phyloP scores from a whole-genome alignment of 306 rosid genomes.

The Castanea sativa region DNA sequence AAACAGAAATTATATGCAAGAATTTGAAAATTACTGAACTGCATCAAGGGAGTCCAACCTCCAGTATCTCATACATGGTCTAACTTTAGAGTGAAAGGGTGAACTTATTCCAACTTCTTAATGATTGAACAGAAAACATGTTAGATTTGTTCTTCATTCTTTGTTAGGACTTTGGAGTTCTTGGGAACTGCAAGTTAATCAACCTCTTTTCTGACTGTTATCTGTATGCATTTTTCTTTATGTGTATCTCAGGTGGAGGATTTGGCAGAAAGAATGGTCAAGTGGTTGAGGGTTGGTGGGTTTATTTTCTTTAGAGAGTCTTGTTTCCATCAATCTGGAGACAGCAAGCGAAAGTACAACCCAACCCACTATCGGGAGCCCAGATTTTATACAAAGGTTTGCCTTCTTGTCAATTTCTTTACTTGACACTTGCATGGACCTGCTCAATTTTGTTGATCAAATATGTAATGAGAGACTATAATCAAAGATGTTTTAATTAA shows the following conservation, averaged over 20 bases:
- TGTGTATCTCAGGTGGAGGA: constrained; percentile 54
- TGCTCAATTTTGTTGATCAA: background rate
- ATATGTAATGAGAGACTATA: background rate
- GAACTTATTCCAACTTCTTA: background rate
- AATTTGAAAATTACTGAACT: too few species aligned
- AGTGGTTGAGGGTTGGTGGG: constrained; percentile 89
- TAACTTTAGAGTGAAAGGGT: too few species aligned
- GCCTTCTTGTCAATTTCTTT: constrained; percentile 10
- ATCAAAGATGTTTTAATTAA: background rate
- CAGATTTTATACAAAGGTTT: constrained; percentile 87
- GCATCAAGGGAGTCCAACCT: too few species aligned
- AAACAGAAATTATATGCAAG: too few species aligned
- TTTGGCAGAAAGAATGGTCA: constrained; percentile 73
- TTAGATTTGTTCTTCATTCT: background rate
- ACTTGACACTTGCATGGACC: background rate
- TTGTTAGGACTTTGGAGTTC: background rate
- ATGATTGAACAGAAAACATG: background rate
- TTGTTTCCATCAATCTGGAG: constrained; percentile 98
- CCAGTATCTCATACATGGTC: too few species aligned
- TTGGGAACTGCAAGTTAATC: background rate
- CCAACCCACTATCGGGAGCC: constrained; percentile 98
- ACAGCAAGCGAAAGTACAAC: constrained; percentile 82
- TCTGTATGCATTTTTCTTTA: constrained; percentile 3
- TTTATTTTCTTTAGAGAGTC: constrained; percentile 88
- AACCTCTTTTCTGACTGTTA: background rate